A percentile compares a stretch with the other conserved stretches of the same genome.
Evolutionary conservation across 129 eudicot species (phyloP).

Genomic region (Arctium minus): DNA sequence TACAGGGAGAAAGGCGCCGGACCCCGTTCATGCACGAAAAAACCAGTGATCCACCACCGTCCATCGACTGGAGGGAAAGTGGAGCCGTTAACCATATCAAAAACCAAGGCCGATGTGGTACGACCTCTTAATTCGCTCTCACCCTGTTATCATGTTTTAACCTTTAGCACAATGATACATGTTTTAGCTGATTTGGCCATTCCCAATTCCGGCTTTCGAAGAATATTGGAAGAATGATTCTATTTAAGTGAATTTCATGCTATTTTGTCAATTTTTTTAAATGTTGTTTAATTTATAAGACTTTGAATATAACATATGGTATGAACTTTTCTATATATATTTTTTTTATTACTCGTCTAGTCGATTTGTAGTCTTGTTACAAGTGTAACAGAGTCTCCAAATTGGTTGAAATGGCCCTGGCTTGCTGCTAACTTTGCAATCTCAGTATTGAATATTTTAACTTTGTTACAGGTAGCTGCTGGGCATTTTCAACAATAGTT

Average conservation of each 20-base stretch:
- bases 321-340: not conserved
- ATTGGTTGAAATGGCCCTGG: not conserved
- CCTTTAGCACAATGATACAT: not conserved
- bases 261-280: not conserved
- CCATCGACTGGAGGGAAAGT: conserved; percentile 70
- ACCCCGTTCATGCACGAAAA: conserved; percentile 64
- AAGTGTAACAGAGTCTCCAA: not conserved
- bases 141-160: not conserved
- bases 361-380: too few relatives aligned
- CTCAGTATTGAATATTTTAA: not conserved
- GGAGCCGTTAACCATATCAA: conserved; percentile 85
- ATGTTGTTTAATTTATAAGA: not conserved
- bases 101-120: conserved; percentile 86
- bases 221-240: not conserved
- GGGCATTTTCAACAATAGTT: conserved; percentile 91
- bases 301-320: not conserved
- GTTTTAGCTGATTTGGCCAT: not conserved
- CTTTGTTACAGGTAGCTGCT: conserved; percentile 64
- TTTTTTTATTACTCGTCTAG: not conserved
- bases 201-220: not conserved
- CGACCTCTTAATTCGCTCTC: not conserved
- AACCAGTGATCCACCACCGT: conserved; percentile 46
- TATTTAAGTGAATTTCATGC: not conserved
- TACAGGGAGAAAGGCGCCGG: conserved; percentile 37
- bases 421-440: not conserved